Conservation (phyloP, 345 rosid genomes). For the Corchorus capsularis region DNA sequence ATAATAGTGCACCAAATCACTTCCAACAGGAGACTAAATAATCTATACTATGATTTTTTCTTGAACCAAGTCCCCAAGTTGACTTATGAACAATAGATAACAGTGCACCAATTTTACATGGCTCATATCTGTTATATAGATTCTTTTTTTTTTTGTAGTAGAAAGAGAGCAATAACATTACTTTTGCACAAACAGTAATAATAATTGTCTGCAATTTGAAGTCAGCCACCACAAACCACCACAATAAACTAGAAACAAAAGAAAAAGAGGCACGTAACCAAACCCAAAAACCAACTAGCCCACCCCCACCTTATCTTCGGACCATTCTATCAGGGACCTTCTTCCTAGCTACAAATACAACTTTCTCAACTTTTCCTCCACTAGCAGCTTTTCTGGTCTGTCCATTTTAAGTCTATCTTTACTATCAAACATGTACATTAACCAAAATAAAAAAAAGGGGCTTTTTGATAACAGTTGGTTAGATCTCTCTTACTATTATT, state of each 20-base stretch:
- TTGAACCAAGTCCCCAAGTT: no score
- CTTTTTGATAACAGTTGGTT: conserved; percentile 53
- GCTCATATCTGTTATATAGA: no score
- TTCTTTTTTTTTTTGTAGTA: no score
- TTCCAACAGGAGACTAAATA: no score
- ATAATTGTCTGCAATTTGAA: conserved; percentile 34
- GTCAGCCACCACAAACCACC: conserved; percentile 42
- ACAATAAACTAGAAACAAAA: conserved; percentile 27
- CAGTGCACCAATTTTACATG: no score
- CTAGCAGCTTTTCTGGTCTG: conserved; percentile 35
- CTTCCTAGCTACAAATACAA: conserved; percentile 43
- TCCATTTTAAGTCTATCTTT: conserved; percentile 40
- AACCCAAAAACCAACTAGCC: conserved; percentile 32
- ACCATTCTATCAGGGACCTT: conserved; percentile 27
- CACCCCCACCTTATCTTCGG: conserved; percentile 23
- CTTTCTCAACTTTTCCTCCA: conserved; percentile 33
- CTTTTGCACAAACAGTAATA: conserved; percentile 41
- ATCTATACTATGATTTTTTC: no score
- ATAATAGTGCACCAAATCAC: no score
- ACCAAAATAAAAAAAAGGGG: conserved; percentile 28
- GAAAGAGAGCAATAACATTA: conserved; percentile 33
- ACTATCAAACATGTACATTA: conserved; percentile 54
- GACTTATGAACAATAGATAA: no score
- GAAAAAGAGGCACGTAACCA: conserved; percentile 22
- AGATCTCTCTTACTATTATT: conserved; percentile 27